A percentile compares a stretch with the other conserved stretches of the same genome.
These are phyloP conservation scores for Vitis rupestris DNA, from an alignment of 164 flowering plant genomes.

Conservation along the genomic window DNA sequence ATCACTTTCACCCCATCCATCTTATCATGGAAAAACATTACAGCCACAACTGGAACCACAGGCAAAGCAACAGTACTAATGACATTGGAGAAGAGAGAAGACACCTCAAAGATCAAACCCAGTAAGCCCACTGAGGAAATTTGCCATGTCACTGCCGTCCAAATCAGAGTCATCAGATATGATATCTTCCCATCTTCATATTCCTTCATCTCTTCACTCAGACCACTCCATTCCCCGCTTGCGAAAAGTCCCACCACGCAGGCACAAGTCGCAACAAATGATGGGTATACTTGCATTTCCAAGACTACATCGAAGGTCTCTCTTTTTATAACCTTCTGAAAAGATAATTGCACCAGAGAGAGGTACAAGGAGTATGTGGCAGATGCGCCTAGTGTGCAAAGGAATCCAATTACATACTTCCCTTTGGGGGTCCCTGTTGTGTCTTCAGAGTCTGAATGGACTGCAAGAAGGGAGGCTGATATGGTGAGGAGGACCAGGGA, in stretches of 20 bases:
- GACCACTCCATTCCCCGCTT: slow-evolving; percentile 30
- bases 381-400: slow-evolving; percentile 30
- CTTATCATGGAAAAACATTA: slow-evolving; percentile 31
- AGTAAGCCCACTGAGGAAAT: slow-evolving; percentile 24
- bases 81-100: slow-evolving; percentile 38
- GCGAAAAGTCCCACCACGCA: slow-evolving; percentile 32
- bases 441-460: slow-evolving; percentile 22
- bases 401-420: slow-evolving; percentile 28
- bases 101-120: slow-evolving; percentile 33
- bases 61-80: slow-evolving; percentile 35
- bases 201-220: slow-evolving; percentile 23
- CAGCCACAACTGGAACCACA: slow-evolving; percentile 28
- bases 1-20: slow-evolving; percentile 34
- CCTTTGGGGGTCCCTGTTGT: slow-evolving; percentile 2
- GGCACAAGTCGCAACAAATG: slow-evolving; percentile 21
- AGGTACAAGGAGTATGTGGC: slow-evolving; percentile 26
- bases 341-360: slow-evolving; percentile 24
- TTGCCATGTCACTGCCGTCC: slow-evolving; percentile 34
- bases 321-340: slow-evolving; percentile 24
- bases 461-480: slow-evolving; percentile 30
- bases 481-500: slow-evolving; percentile 29
- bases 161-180: slow-evolving; percentile 28
- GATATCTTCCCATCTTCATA: slow-evolving; percentile 19
- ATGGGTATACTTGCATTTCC: slow-evolving; percentile 28
- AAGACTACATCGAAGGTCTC: slow-evolving; percentile 24